These are phyloP conservation scores for Colletotrichum sp. DNA, from an alignment of 2,329 filamentous ascomycete species.

Conservation along the genomic window DNA sequence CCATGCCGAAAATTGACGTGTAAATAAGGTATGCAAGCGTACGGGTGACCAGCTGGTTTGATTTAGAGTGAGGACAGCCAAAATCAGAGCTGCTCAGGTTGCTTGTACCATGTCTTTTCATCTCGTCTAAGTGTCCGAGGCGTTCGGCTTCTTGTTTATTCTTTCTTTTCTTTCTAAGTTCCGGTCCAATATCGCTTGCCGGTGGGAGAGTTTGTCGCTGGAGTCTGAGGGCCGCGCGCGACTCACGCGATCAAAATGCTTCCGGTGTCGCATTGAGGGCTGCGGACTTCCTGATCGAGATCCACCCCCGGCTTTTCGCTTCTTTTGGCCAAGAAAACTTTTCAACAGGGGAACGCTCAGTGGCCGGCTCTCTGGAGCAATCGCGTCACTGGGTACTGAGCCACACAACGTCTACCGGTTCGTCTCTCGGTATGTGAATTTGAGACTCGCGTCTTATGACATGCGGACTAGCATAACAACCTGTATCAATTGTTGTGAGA, in stretches of 20 bases:
- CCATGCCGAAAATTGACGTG: not conserved
- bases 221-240: not conserved
- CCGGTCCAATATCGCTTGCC: not conserved
- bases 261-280: not conserved
- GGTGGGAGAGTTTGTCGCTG: not conserved
- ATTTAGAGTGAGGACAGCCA: not conserved
- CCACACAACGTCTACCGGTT: accelerated
- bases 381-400: not conserved
- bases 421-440: not conserved
- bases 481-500: not conserved
- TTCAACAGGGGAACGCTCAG: accelerated
- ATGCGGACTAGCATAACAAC: not conserved
- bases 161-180: not conserved
- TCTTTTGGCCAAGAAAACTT: not conserved
- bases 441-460: not conserved
- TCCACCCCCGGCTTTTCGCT: not conserved
- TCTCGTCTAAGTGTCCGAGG: not conserved
- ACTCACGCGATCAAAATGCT: not conserved
- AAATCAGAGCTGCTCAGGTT: not conserved
- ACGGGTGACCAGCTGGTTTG: not conserved
- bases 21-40: not conserved
- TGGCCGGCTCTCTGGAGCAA: accelerated
- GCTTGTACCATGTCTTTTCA: not conserved
- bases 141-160: not conserved
- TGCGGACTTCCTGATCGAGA: not conserved